Conservation (phyloP, 768 basidiomycete genomes). For the Lactarius sp. region DNA sequence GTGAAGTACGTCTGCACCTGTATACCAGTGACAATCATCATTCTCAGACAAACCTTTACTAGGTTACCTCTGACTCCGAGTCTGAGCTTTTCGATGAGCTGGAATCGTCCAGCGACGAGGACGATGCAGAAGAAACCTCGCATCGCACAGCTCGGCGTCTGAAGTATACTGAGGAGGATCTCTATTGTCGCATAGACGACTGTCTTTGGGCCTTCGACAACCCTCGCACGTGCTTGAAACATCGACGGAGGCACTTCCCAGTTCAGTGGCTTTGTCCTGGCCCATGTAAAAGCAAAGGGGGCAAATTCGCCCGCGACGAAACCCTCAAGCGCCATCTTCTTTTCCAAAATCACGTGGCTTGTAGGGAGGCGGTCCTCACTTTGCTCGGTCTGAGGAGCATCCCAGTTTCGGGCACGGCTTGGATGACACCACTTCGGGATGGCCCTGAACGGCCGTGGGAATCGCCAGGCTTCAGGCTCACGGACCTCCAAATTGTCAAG, state of each 20-base stretch:
- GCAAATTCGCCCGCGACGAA: not conserved
- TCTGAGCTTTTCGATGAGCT: not conserved
- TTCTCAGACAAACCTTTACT: not conserved
- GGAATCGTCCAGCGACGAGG: not conserved
- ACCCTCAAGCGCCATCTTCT: constrained; percentile 11
- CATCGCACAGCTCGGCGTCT: not conserved
- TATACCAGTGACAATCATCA: not conserved
- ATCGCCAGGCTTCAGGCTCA: constrained; percentile 1
- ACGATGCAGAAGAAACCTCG: not conserved
- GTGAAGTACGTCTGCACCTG: not conserved
- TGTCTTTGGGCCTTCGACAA: constrained; percentile 2
- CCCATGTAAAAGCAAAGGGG: not conserved
- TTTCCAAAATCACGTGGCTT: not conserved
- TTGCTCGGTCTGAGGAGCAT: not conserved
- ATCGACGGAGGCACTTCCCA: constrained; percentile 2
- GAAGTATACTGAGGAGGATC: constrained; percentile 1
- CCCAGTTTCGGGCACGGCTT: not conserved
- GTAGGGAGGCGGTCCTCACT: not conserved
- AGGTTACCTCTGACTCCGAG: constrained; percentile 4
- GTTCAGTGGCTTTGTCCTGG: constrained; percentile 1
- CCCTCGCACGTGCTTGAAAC: not conserved
- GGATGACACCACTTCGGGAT: constrained; percentile 9
- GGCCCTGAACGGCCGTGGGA: constrained; percentile 19
- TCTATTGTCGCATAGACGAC: constrained; percentile 9
- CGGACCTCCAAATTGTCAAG: constrained; percentile 10